These are phyloP conservation scores for Toxicodendron radicans DNA, from an alignment of 345 rosid species.

Conservation along the genomic window DNA sequence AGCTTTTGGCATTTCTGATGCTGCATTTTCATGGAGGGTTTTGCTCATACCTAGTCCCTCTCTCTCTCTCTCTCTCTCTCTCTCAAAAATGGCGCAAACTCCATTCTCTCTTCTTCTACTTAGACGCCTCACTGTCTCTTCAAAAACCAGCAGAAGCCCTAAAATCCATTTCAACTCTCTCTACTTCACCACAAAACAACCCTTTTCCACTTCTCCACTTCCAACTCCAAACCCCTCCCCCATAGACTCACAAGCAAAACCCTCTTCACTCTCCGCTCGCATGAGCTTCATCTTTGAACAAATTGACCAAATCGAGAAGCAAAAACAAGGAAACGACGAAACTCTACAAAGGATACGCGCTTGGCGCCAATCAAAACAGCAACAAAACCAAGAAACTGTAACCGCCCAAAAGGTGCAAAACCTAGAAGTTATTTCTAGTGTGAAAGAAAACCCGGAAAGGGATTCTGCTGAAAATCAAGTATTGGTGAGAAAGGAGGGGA, in stretches of 20 bases:
- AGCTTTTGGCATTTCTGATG: not conserved
- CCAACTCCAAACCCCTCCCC: slow-evolving; percentile 15
- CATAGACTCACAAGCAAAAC: slow-evolving; percentile 37
- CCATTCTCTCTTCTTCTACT: slow-evolving; percentile 51
- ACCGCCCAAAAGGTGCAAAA: not conserved
- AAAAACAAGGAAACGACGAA: slow-evolving; percentile 55
- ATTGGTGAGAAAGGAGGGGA: slow-evolving; percentile 34
- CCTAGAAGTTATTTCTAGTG: not conserved
- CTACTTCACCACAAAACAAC: slow-evolving; percentile 14
- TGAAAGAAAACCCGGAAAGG: slow-evolving; percentile 1
- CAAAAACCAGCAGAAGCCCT: slow-evolving; percentile 21
- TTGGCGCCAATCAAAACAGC: slow-evolving; percentile 80
- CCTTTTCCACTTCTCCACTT: slow-evolving; percentile 34
- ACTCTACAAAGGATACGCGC: slow-evolving; percentile 86
- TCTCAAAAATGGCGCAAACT: slow-evolving; percentile 39
- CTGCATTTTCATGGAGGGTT: slow-evolving; percentile 24
- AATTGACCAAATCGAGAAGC: slow-evolving; percentile 79
- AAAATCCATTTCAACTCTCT: not conserved
- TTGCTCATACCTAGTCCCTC: not conserved
- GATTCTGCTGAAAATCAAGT: not conserved
- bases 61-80: slow-evolving; percentile 6
- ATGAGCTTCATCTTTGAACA: slow-evolving; percentile 92
- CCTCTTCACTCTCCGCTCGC: slow-evolving; percentile 83
- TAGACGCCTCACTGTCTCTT: slow-evolving; percentile 38
- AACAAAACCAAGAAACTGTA: slow-evolving; percentile 15